Evolutionary conservation across 2,329 filamentous ascomycete species (phyloP).

Genomic region (Cryphonectria parasitica): DNA sequence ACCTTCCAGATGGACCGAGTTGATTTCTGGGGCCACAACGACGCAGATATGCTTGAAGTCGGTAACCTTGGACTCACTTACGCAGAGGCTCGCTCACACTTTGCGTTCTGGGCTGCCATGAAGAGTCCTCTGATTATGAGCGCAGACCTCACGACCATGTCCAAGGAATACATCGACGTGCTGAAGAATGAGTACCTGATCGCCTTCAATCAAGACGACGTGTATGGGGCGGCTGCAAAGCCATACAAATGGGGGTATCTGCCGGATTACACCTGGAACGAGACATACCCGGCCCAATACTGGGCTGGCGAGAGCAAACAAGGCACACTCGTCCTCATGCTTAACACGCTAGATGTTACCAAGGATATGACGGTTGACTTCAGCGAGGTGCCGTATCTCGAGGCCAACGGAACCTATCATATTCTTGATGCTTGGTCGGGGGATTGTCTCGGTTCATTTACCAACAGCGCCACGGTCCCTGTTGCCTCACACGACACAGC

Average conservation of each 20-base stretch:
- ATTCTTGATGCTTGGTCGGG: slow-evolving; percentile 20
- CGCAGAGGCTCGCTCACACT: slow-evolving; percentile 53
- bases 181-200: slow-evolving; percentile 47
- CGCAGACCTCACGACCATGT: slow-evolving; percentile 44
- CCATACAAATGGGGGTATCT: slow-evolving; percentile 56
- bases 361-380: slow-evolving; percentile 45
- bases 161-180: slow-evolving; percentile 42
- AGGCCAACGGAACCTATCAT: slow-evolving; percentile 18
- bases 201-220: slow-evolving; percentile 51
- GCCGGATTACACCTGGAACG: slow-evolving; percentile 53
- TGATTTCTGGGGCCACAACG: slow-evolving; percentile 54
- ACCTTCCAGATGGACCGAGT: slow-evolving; percentile 48
- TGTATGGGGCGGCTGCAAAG: slow-evolving; percentile 45
- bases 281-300: slow-evolving; percentile 51
- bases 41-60: slow-evolving; percentile 56
- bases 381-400: slow-evolving; percentile 44
- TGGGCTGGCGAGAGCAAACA: slow-evolving; percentile 49
- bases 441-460: slow-evolving; percentile 15
- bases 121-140: slow-evolving; percentile 56
- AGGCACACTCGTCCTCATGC: slow-evolving; percentile 51
- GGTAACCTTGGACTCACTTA: slow-evolving; percentile 52
- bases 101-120: slow-evolving; percentile 55
- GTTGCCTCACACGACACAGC: slow-evolving; percentile 20
- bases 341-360: slow-evolving; percentile 44
- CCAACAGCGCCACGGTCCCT: slow-evolving; percentile 13